Conservation (phyloP, 2,329 filamentous ascomycete species). For the Fusarium circinatum region DNA sequence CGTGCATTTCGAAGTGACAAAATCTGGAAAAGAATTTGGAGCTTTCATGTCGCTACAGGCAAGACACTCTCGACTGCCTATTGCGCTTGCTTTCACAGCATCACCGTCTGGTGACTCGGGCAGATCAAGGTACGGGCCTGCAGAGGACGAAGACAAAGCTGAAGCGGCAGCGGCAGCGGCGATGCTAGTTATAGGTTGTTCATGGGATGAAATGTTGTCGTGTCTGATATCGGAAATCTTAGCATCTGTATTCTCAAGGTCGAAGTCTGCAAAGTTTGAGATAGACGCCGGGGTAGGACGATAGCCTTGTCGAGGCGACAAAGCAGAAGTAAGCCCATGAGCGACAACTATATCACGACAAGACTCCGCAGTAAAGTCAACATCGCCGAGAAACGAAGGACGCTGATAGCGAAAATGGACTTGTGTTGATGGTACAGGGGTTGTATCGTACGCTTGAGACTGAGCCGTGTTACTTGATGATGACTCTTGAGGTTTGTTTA, state of each 20-base stretch:
- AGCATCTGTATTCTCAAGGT: neutral
- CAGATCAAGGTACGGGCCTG: constrained; percentile 46
- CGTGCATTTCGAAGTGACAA: constrained; percentile 47
- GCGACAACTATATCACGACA: neutral
- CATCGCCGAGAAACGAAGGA: constrained; percentile 37
- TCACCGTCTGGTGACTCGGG: constrained; percentile 46
- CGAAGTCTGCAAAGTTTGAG: constrained; percentile 26
- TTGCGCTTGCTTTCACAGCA: constrained; percentile 38
- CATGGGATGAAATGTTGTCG: neutral
- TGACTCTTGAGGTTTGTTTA: neutral
- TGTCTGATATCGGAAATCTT: neutral
- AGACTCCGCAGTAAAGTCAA: constrained; percentile 21
- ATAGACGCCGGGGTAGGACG: constrained; percentile 37
- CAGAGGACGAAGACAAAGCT: neutral
- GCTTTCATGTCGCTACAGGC: constrained; percentile 51
- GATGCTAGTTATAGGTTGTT: neutral
- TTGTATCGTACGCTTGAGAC: constrained; percentile 21
- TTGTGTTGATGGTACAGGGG: constrained; percentile 5
- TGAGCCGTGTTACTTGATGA: neutral
- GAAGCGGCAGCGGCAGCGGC: constrained; percentile 33
- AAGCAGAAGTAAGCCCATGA: neutral
- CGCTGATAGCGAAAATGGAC: constrained; percentile 32
- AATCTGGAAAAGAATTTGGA: constrained; percentile 46
- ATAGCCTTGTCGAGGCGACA: constrained; percentile 23
- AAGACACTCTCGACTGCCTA: constrained; percentile 43